Base-by-base conservation (phyloP, 306 rosid species). In the Crotalaria pallida region DNA sequence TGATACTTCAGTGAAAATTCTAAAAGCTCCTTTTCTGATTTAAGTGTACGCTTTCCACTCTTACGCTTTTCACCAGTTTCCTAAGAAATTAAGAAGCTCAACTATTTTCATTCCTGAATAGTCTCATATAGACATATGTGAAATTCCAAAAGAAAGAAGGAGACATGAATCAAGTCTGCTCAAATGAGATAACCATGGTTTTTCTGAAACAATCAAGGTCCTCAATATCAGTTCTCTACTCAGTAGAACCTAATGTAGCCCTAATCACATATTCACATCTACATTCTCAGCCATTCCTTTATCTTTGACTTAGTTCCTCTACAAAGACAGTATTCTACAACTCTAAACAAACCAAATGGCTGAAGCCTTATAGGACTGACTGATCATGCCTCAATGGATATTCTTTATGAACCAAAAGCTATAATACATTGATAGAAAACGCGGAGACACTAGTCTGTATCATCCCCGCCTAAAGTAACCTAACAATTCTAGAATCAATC, bases 1-100 rank as follows among this genome's bases (percentile, higher is more conserved):
- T 94, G 96, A 80, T 94, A 94, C 86, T 85, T 94, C 79, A 94
- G 84, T 18, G 94, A 79, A 76, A 86, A 90, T 80, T 88, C 97
- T 49, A 94, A 78, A 60, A 90, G 89, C 79, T 94, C 98, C 86
- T 88, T 88, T 66, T 94, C 98, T 73, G 96, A 83, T 81, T 88
- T 90, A 65, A 87, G 86, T 56, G 83, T 67, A 56, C 90, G 90
- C 89, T 90, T 94, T 58, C 82, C 74, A 83, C 62, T 87, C 82
- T 88, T 94, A 23, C 96, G 89, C 65, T 88, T 94, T 80, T 85
- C 97, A 69, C 85, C 51, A 43, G 80, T 68, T 87, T 85, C 98
- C 98, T 94, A 73, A 44, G 44, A 67, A 49, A 56, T 71, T 55
- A 56, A 79, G 75, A 62, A 48, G 74, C 49, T 75, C 48, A 45